Percentiles rank a stretch among this genome's conserved stretches.
These are phyloP conservation scores for Potentilla sterilis DNA, from an alignment of 306 rosid genomes.

Conservation along the genomic window DNA sequence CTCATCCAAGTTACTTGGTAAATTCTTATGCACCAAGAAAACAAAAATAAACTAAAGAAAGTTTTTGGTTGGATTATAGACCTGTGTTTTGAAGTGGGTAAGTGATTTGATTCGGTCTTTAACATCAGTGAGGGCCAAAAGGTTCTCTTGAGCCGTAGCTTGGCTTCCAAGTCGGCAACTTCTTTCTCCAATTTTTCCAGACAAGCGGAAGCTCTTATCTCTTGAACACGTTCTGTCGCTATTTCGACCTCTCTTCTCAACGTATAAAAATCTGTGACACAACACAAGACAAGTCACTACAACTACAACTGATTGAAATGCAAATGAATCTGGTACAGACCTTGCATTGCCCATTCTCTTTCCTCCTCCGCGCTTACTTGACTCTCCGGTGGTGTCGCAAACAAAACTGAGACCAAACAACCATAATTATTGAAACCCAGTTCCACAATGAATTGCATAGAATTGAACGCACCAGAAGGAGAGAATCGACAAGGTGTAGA, in stretches of 20 bases:
- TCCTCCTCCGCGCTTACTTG: constrained; percentile 51
- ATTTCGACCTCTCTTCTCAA: constrained; percentile 74
- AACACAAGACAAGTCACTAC: constrained; percentile 3
- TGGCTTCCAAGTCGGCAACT: constrained; percentile 63
- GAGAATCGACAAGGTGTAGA: constrained; percentile 28
- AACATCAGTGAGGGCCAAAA: constrained; percentile 63
- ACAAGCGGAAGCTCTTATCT: constrained; percentile 72
- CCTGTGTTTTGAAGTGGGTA: constrained; percentile 71
- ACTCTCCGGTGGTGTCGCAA: constrained; percentile 68
- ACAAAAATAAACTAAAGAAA: neutral
- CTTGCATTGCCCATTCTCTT: constrained; percentile 82
- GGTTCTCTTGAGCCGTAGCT: constrained; percentile 77
- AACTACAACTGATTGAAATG: constrained; percentile 7
- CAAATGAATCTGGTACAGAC: constrained; percentile 23
- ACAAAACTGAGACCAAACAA: constrained; percentile 33
- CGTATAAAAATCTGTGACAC: constrained; percentile 70
- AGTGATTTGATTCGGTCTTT: constrained; percentile 82
- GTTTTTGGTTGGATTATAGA: constrained; percentile 16
- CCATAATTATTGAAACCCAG: neutral
- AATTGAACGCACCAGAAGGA: constrained; percentile 30
- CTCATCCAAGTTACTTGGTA: neutral
- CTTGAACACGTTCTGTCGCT: constrained; percentile 58
- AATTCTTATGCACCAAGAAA: neutral
- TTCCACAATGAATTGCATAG: neutral
- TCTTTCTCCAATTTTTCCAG: constrained; percentile 59